Evolutionary conservation across 2,329 filamentous ascomycete genomes (phyloP).

Genomic region (Chrysosporium queenslandicum): DNA sequence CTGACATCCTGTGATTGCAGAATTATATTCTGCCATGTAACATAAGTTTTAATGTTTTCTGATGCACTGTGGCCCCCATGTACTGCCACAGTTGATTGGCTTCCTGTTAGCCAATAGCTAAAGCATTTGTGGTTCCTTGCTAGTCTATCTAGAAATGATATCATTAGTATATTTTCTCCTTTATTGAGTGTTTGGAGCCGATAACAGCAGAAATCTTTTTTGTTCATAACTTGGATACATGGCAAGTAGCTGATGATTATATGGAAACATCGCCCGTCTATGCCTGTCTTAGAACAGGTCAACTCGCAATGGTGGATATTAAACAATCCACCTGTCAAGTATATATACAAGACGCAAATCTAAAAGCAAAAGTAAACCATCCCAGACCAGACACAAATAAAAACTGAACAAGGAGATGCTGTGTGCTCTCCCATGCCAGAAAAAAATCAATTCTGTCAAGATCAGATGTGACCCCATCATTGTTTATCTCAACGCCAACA

Average conservation of each 20-base stretch:
- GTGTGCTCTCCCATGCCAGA: neutral
- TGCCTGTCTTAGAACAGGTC: neutral
- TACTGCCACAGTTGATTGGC: too few relatives aligned
- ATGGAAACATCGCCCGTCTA: neutral
- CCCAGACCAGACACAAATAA: neutral
- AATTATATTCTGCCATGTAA: too few relatives aligned
- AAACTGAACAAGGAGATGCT: neutral
- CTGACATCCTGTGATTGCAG: too few relatives aligned
- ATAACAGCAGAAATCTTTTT: too few relatives aligned
- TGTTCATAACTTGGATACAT: too few relatives aligned
- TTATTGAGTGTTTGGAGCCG: too few relatives aligned
- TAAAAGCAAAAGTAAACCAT: neutral
- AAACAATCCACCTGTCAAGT: neutral
- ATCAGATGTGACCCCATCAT: neutral
- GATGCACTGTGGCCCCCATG: too few relatives aligned
- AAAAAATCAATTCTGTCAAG: neutral
- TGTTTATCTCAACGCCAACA: slow-evolving; percentile 63
- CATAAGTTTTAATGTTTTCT: too few relatives aligned
- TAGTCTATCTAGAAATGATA: too few relatives aligned
- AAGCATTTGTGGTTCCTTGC: too few relatives aligned
- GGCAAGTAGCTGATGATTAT: neutral
- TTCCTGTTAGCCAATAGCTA: too few relatives aligned
- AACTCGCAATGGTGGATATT: neutral
- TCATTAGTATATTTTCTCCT: too few relatives aligned
- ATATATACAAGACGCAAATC: neutral